Conservation (phyloP, 441 rosid genomes). For the Gossypium laxum region DNA sequence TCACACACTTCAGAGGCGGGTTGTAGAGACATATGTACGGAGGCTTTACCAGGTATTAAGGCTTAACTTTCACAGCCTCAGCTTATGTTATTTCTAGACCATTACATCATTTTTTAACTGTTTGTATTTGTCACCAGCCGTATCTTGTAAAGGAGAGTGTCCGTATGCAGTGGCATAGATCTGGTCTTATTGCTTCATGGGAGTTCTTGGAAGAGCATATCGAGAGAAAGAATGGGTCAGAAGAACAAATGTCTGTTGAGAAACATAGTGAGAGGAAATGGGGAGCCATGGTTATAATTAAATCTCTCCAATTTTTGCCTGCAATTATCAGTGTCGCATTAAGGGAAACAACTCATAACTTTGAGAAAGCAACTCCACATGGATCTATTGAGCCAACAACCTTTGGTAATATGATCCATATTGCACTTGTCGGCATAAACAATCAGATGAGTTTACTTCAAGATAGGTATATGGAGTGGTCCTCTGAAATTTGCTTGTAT, state of each 20-base stretch:
- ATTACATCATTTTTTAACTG: conserved; percentile 18
- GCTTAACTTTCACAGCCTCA: conserved; percentile 11
- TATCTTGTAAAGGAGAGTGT: conserved; percentile 89
- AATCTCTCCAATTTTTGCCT: conserved; percentile 80
- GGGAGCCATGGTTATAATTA: conserved; percentile 98
- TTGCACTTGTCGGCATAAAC: conserved; percentile 88
- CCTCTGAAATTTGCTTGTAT: conserved; percentile 9
- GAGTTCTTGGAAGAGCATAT: conserved; percentile 89
- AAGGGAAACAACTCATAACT: conserved; percentile 62
- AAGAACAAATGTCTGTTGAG: conserved; percentile 51
- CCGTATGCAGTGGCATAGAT: conserved; percentile 98
- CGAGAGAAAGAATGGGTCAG: conserved; percentile 54
- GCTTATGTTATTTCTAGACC: conserved; percentile 9
- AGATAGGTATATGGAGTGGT: conserved; percentile 56
- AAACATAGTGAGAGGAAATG: conserved; percentile 71
- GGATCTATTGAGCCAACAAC: conserved; percentile 33
- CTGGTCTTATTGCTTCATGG: conserved; percentile 97
- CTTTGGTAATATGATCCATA: conserved; percentile 93
- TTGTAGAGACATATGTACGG: conserved; percentile 90
- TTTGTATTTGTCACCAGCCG: conserved; percentile 49
- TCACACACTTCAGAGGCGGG: conserved; percentile 97
- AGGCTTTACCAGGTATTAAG: conserved; percentile 80
- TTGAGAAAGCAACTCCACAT: conserved; percentile 32
- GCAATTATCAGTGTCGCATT: conserved; percentile 62
- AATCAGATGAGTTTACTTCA: conserved; percentile 97